Evolutionary conservation across 1,284 basidiomycete species (phyloP), one percentile per base, ranked within the genome.

Genomic region (Heterobasidion irregulare): DNA sequence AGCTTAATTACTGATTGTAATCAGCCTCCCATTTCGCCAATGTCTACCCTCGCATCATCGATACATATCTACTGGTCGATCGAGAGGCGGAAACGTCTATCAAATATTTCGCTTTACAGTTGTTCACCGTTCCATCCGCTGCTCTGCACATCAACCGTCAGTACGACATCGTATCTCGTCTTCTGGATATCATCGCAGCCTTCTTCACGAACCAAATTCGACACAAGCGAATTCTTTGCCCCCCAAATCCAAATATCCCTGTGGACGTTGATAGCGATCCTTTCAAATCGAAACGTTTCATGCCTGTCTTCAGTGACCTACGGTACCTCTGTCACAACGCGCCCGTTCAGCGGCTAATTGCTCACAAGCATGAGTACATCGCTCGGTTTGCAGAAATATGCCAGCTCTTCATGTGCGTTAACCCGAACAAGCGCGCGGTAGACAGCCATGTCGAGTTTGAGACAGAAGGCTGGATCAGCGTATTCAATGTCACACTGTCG

Each of bases 231-330:
- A 85, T 92, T 59, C 64, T 77, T 10, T 80, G 80, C 56, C 79
- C 77, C 18, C 76, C 77, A 41, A 66, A 72, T 35, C 58, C 59
- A 41, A 73, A 66, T 47, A 71, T 70, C 8, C 71, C 72, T 50
- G 75, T 94, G 56, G 88, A 94, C 57, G 85, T 92, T 47, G 93
- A 95, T 53, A 83, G 83, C 26, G 82, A 84, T 56, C 87, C 89
- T 0, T 96, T 96, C 80, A 89, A 92, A 65, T 92, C 91, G 18
- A 97, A 97, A 67, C 89, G 94, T 15, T 96, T 95, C 70, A 87
- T 94, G 80, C 86, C 90, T 0, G 83, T 96, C 35, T 92, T 97
- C 69, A 86, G 84, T 60, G 90, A 94, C 67, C 75, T 95, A 34
- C 83, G 89, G 2, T 90, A 91, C 62, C 74, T 83, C 41, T 92